These are phyloP conservation scores for Aspergillus ellipticus DNA, from an alignment of 495 filamentous ascomycete genomes.

Conservation along the genomic window DNA sequence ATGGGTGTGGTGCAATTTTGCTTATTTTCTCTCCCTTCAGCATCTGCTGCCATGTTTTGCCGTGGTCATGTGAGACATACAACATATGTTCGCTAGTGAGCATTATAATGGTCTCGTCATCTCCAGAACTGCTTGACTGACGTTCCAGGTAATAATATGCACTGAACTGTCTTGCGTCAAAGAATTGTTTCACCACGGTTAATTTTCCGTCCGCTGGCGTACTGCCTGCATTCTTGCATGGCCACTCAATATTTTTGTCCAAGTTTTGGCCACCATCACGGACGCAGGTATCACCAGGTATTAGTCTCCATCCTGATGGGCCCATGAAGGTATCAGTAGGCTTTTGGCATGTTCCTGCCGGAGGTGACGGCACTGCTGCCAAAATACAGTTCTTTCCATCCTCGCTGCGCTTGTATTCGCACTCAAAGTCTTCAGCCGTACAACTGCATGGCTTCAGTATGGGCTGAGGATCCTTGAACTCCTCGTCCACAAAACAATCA, in stretches of 20 bases:
- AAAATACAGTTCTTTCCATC: constrained; percentile 63
- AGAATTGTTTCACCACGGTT: constrained; percentile 47
- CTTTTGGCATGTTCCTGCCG: constrained; percentile 63
- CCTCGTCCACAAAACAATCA: constrained; percentile 82
- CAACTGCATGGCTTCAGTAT: constrained; percentile 72
- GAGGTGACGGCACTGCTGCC: constrained; percentile 45
- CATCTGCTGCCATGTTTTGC: constrained; percentile 73
- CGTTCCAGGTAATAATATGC: constrained; percentile 82
- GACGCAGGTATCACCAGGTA: constrained; percentile 85
- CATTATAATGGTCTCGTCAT: constrained; percentile 84
- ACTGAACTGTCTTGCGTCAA: constrained; percentile 52
- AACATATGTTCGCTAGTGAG: constrained; percentile 62
- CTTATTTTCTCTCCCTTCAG: constrained; percentile 59
- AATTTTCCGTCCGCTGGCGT: constrained; percentile 60
- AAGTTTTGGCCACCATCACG: constrained; percentile 46
- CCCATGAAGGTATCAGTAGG: constrained; percentile 69
- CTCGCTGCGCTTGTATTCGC: constrained; percentile 75
- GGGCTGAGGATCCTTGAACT: constrained; percentile 70
- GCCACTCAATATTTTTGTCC: constrained; percentile 42
- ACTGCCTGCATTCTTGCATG: constrained; percentile 47
- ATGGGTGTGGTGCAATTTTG: constrained; percentile 67
- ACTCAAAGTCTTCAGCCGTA: constrained; percentile 81
- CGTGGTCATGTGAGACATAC: constrained; percentile 75
- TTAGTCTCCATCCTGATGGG: constrained; percentile 84
- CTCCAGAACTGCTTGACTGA: constrained; percentile 54